A percentile compares a stretch with the other conserved stretches of the same genome.
Evolutionary conservation across 768 basidiomycete species (phyloP).

Genomic region (Agrocybe chaxingu): DNA sequence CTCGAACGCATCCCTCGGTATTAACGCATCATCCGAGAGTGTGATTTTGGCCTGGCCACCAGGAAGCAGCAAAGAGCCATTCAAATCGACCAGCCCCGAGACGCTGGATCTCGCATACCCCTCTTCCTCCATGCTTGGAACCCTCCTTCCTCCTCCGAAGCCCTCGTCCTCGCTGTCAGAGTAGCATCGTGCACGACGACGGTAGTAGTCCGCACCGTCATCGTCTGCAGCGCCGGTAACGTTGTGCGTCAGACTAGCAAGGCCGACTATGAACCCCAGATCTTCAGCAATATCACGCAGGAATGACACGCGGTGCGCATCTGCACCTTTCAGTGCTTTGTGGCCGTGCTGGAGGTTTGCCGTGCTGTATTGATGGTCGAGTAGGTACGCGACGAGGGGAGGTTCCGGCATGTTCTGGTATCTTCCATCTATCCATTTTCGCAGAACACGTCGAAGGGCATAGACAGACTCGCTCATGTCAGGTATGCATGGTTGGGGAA

Average conservation of each 20-base stretch:
- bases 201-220: slow-evolving; percentile 14
- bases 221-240: slow-evolving; percentile 20
- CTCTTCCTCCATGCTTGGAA: slow-evolving; percentile 23
- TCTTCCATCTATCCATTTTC: slow-evolving; percentile 30
- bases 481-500: slow-evolving; percentile 25
- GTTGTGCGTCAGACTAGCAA: slow-evolving; percentile 31
- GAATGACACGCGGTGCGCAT: slow-evolving; percentile 29
- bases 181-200: slow-evolving; percentile 8
- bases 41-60: slow-evolving; percentile 8
- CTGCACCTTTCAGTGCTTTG: slow-evolving; percentile 33
- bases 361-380: slow-evolving; percentile 25
- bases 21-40: slow-evolving; percentile 22
- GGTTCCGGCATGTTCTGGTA: slow-evolving; percentile 16
- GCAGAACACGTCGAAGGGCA: slow-evolving; percentile 28
- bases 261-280: slow-evolving; percentile 29
- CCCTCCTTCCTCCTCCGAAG: slow-evolving; percentile 14
- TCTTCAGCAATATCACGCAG: slow-evolving; percentile 30
- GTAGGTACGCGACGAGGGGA: slow-evolving; percentile 22
- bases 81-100: slow-evolving; percentile 27
- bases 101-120: slow-evolving; percentile 16
- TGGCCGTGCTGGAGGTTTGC: slow-evolving; percentile 19
- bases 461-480: slow-evolving; percentile 15
- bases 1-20: slow-evolving; percentile 33
- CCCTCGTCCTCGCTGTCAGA: slow-evolving; percentile 12
- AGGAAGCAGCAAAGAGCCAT: slow-evolving; percentile 19